Conservation (phyloP, 495 filamentous ascomycete genomes). For the Aspergillus hancockii region DNA sequence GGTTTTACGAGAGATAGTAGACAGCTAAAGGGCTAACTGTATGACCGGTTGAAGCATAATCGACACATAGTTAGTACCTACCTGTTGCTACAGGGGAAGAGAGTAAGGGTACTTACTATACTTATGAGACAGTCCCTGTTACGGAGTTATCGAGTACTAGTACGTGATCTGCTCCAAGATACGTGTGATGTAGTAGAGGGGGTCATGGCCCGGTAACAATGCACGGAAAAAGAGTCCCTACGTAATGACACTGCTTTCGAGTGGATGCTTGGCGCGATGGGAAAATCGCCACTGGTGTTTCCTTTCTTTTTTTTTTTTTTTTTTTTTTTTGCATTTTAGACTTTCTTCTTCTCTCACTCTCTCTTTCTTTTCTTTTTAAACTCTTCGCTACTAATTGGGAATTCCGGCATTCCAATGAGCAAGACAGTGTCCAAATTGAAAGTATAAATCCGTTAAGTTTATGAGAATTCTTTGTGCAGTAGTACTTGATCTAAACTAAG, state of each 20-base stretch:
- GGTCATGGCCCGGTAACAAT: constrained; percentile 16
- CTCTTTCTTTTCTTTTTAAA: constrained; percentile 7
- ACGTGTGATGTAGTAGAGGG: background rate
- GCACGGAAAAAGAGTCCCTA: constrained; percentile 21
- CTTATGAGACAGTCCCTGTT: background rate
- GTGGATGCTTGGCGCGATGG: constrained; percentile 12
- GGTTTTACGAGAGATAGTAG: no score
- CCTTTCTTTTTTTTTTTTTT: background rate
- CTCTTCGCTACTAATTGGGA: no score
- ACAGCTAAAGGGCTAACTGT: no score
- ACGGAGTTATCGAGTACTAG: background rate
- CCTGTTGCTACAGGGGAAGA: no score
- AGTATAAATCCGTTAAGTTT: background rate
- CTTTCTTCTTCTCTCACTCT: no score
- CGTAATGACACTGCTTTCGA: constrained; percentile 19
- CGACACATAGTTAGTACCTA: no score
- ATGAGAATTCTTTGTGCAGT: no score
- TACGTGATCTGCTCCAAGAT: background rate
- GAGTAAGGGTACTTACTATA: no score
- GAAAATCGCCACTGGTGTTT: constrained; percentile 4
- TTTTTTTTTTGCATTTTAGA: background rate
- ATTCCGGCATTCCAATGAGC: background rate
- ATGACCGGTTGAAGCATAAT: no score
- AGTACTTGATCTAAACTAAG: background rate
- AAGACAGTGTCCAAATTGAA: background rate